Evolutionary conservation across 2,329 filamentous ascomycete genomes (phyloP).

Genomic region (Phaeoacremonium minimum): DNA sequence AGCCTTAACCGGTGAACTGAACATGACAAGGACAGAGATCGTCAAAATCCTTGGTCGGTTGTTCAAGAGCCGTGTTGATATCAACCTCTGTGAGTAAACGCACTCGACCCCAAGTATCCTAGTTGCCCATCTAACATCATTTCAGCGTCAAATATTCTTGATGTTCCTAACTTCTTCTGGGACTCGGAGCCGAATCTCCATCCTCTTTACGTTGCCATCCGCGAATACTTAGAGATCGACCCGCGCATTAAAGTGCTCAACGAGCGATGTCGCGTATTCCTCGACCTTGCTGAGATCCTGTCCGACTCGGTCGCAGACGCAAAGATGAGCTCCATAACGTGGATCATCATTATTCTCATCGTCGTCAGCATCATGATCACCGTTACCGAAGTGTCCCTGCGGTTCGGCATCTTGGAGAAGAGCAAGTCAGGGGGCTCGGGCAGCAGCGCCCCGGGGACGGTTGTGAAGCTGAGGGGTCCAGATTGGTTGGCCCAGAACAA

Average conservation of each 20-base stretch:
- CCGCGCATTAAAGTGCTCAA: slow-evolving; percentile 95
- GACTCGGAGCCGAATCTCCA: slow-evolving; percentile 93
- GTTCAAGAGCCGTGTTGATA: slow-evolving; percentile 92
- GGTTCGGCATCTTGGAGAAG: slow-evolving; percentile 70
- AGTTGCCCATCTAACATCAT: slow-evolving; percentile 1
- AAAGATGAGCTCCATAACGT: slow-evolving; percentile 94
- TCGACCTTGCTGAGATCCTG: slow-evolving; percentile 92
- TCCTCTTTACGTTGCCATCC: slow-evolving; percentile 88
- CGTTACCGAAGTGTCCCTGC: slow-evolving; percentile 78
- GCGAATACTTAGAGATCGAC: slow-evolving; percentile 97
- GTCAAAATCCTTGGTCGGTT: slow-evolving; percentile 85
- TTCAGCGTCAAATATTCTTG: slow-evolving; percentile 86
- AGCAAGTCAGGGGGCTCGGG: slow-evolving; percentile 14
- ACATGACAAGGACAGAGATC: slow-evolving; percentile 88
- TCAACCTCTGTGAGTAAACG: slow-evolving; percentile 80
- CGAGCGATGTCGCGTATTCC: slow-evolving; percentile 91
- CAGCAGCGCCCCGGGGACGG: slow-evolving; percentile 1
- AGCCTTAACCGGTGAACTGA: slow-evolving; percentile 82
- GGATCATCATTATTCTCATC: slow-evolving; percentile 97
- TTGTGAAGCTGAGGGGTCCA: not conserved
- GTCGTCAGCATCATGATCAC: slow-evolving; percentile 88
- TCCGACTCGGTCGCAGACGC: slow-evolving; percentile 88
- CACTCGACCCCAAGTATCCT: not conserved
- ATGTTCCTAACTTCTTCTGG: slow-evolving; percentile 98
- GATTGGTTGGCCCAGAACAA: slow-evolving; percentile 12